Conservation (phyloP, 140 eudicot species). For the Senecio squalidus region DNA sequence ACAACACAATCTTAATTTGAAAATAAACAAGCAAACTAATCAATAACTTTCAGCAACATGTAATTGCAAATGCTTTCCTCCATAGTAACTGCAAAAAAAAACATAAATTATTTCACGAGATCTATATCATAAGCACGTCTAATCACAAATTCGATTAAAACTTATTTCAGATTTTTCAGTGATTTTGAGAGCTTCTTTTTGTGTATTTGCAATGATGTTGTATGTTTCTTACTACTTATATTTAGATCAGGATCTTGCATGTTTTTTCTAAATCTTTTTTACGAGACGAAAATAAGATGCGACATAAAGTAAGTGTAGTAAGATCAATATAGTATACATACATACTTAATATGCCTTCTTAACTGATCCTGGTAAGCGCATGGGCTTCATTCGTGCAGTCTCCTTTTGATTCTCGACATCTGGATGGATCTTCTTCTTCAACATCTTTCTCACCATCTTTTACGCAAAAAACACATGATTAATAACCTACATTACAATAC, state of each 20-base stretch:
- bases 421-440: constrained; percentile 64
- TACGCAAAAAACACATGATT: background rate
- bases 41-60: constrained; percentile 20
- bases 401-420: constrained; percentile 39
- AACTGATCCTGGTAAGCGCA: constrained; percentile 14
- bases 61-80: constrained; percentile 17
- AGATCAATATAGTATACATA: too few species aligned
- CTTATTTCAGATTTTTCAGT: too few species aligned
- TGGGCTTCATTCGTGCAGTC: constrained; percentile 10
- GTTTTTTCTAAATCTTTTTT: too few species aligned
- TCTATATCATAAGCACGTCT: background rate
- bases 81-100: constrained; percentile 22
- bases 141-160: too few species aligned
- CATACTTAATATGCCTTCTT: constrained; percentile 9
- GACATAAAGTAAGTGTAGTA: background rate
- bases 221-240: too few species aligned
- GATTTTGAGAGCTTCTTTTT: too few species aligned
- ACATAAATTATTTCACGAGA: background rate
- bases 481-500: background rate
- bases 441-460: constrained; percentile 52
- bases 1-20: constrained; percentile 9
- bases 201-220: too few species aligned
- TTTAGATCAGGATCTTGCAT: too few species aligned
- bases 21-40: constrained; percentile 9
- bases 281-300: background rate